Base-by-base conservation (phyloP, 2,329 filamentous ascomycete genomes). In the Xylariaceae sp. region DNA sequence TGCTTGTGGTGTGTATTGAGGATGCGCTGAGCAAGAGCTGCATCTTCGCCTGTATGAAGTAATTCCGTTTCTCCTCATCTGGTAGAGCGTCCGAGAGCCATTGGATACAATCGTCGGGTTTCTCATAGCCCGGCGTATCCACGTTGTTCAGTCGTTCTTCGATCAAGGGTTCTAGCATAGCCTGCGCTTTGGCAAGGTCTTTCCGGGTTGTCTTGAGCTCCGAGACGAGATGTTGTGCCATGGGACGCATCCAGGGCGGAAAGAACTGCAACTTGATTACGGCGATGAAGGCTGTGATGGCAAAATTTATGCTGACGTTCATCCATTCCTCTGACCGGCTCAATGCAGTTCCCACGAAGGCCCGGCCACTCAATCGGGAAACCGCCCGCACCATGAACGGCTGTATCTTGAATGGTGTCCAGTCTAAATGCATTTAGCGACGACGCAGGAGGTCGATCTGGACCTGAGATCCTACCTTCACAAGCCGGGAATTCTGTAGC, bases 281-380 rank as follows among this genome's bases (percentile, higher is more conserved):
- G 43, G 78, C 74, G 64, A 78, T 69, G 67, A 84, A 78, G 58
- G 80, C 74, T 58, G 81, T 75, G 19, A 80, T 69, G 46, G 80
- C 78, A 65, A 80, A 83, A 67, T 80, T 76, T 69, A 82, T 74
- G 69, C 75, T 76, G 17, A 79, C 78, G 44, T 79, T 72, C 73
- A 85, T 78, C 83, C 83, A 86, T 55, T 78, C 74, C 61, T 83
- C 78, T 36, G 79, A 72, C 16, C 82, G 80, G 63, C 78, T 82
- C 53, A 85, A 72, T 12, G 74, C 69, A 2, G 76, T 64, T 1
- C 83, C 83, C 6, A 85, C 77, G 60, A 85, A 85, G 4, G 80
- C 76, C 17, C 78, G 74, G 1, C 83, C 81, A 23, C 81, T 83
- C 19, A 86, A 65, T 2, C 82, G 78, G 6, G 83, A 79, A 9